Conservation (phyloP, 192 early-diverging fungal genomes). For the Coemansia sp. region DNA sequence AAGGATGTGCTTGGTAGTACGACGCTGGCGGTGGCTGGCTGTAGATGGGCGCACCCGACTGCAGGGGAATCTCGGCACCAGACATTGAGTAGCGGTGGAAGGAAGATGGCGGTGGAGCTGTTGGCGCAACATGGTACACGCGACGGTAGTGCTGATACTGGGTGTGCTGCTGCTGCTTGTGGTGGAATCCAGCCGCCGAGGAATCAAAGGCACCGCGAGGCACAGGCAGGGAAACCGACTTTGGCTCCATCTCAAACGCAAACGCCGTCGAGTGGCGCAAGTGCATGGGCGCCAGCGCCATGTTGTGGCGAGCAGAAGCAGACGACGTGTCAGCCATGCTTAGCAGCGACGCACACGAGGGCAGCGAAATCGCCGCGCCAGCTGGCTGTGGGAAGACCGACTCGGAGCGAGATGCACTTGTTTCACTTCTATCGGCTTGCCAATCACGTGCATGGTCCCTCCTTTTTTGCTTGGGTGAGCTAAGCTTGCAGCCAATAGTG, state of each 20-base stretch:
- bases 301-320: neutral
- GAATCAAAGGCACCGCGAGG: constrained; percentile 11
- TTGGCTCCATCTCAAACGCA: neutral
- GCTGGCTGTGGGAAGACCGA: constrained; percentile 12
- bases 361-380: constrained; percentile 33
- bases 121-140: constrained; percentile 16
- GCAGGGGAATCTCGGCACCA: constrained; percentile 5
- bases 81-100: constrained; percentile 22
- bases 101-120: constrained; percentile 16
- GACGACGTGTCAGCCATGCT: constrained; percentile 42
- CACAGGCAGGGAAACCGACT: neutral
- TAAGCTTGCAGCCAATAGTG: neutral
- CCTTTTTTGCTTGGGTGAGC: neutral
- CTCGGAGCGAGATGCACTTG: constrained; percentile 29
- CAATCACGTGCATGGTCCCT: neutral
- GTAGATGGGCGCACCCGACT: constrained; percentile 7
- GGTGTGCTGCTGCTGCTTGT: constrained; percentile 10
- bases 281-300: constrained; percentile 8
- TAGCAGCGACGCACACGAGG: constrained; percentile 50
- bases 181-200: neutral
- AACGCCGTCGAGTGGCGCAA: constrained; percentile 1
- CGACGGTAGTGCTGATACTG: constrained; percentile 16
- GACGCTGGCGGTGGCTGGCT: neutral
- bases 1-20: neutral
- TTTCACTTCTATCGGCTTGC: too few relatives aligned